Percentiles rank a stretch among this genome's conserved stretches.
phyloP scores from a whole-genome alignment of 768 basidiomycete species.

The Mycena latifolia region DNA sequence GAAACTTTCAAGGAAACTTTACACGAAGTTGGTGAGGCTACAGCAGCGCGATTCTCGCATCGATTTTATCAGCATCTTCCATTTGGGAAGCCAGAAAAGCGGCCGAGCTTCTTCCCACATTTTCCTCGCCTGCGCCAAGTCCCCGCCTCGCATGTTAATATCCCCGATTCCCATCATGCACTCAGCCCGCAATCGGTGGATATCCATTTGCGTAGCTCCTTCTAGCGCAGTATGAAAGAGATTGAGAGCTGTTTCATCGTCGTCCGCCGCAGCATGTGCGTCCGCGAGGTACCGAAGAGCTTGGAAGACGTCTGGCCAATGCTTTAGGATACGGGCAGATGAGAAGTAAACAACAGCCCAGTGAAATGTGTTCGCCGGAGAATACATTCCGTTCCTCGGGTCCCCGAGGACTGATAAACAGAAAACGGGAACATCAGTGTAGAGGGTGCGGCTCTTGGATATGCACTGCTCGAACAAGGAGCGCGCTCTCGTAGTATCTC shows the following conservation, averaged over 20 bases:
- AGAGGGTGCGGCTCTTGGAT: too few relatives aligned
- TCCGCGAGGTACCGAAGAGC: conserved; percentile 1
- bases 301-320: background rate
- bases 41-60: too few relatives aligned
- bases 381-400: background rate
- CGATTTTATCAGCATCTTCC: too few relatives aligned
- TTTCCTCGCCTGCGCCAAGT: background rate
- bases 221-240: background rate
- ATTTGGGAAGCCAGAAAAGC: background rate
- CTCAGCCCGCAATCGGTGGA: conserved; percentile 4
- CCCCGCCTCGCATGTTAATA: background rate
- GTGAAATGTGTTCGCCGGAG: background rate
- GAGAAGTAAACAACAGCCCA: background rate
- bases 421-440: too few relatives aligned
- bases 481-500: too few relatives aligned
- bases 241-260: conserved; percentile 7
- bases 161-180: conserved; percentile 9
- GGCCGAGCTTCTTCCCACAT: background rate
- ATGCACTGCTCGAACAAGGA: background rate
- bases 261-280: background rate
- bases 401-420: background rate
- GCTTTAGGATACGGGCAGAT: background rate
- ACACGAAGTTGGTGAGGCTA: too few relatives aligned
- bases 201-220: conserved; percentile 3
- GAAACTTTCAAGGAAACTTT: too few relatives aligned